Conservation (phyloP, 2,329 filamentous ascomycete genomes). For the Penicillium sp. region DNA sequence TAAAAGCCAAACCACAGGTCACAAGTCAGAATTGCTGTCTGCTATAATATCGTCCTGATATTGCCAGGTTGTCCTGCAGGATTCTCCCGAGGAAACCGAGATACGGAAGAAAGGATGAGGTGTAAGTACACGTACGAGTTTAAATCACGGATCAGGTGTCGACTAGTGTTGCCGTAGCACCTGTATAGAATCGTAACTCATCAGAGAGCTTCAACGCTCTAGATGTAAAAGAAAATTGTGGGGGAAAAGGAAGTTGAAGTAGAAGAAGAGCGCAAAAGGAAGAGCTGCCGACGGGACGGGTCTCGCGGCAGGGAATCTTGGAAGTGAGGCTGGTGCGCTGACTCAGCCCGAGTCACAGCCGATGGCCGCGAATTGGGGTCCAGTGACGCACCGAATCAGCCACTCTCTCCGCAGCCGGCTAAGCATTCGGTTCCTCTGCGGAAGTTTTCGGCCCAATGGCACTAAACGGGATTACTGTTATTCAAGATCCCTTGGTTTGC, state of each 20-base stretch:
- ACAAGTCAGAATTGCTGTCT: conserved; percentile 2
- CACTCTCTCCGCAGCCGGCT: conserved; percentile 17
- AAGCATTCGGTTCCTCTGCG: conserved; percentile 23
- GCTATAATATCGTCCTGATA: conserved; percentile 7
- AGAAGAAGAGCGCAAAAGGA: conserved; percentile 16
- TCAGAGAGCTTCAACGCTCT: conserved; percentile 41
- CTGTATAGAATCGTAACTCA: conserved; percentile 40
- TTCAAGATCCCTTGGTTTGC: not conserved
- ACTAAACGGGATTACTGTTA: conserved; percentile 13
- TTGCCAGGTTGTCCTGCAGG: conserved; percentile 20
- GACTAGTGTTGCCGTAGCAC: conserved; percentile 44
- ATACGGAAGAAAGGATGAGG: conserved; percentile 29
- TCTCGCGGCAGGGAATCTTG: conserved; percentile 3
- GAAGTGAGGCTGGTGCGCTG: conserved; percentile 24
- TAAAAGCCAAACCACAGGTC: conserved; percentile 8
- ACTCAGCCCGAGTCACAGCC: conserved; percentile 25
- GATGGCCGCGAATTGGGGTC: not conserved
- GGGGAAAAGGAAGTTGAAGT: conserved; percentile 17
- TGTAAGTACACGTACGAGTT: conserved; percentile 18
- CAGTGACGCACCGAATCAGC: conserved; percentile 2
- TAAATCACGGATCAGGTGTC: conserved; percentile 36
- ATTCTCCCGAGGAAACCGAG: conserved; percentile 22
- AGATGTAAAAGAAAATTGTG: conserved; percentile 17
- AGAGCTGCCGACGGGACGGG: conserved; percentile 18
- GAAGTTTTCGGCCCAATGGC: conserved; percentile 27